Percentiles rank a stretch among this genome's conserved stretches.
These are phyloP conservation scores for Globisporangium splendens DNA, from an alignment of 352 stramenopile species.

Conservation along the genomic window DNA sequence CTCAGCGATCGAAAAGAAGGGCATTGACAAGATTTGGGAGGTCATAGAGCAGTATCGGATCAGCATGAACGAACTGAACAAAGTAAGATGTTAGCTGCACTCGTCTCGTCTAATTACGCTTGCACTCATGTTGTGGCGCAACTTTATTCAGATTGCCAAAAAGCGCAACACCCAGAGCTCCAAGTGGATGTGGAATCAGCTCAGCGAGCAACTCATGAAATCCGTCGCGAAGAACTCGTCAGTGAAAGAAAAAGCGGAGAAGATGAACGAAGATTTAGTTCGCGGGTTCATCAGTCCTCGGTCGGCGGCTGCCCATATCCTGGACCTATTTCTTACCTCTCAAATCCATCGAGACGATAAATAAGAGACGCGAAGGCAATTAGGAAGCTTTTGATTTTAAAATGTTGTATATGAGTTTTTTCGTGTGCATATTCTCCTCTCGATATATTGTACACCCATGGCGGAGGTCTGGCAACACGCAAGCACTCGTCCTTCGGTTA, in stretches of 20 bases:
- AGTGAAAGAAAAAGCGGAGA: conserved; percentile 43
- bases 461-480: too few species aligned
- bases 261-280: conserved; percentile 60
- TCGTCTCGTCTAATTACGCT: too few species aligned
- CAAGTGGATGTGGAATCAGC: conserved; percentile 82
- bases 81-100: conserved; percentile 23
- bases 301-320: conserved; percentile 49
- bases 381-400: too few species aligned
- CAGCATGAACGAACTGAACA: conserved; percentile 52
- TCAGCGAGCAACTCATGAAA: conserved; percentile 74
- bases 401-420: conserved; percentile 4
- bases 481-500: too few species aligned
- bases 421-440: not conserved
- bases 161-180: conserved; percentile 72
- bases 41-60: conserved; percentile 56
- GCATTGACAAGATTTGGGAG: conserved; percentile 69
- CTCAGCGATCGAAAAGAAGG: conserved; percentile 62
- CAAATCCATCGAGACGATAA: conserved; percentile 26
- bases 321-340: conserved; percentile 61
- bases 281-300: conserved; percentile 64
- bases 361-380: conserved; percentile 2
- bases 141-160: conserved; percentile 34
- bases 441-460: too few species aligned
- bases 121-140: not conserved
- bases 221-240: conserved; percentile 42